Conservation (phyloP, 2,329 filamentous ascomycete genomes). For the Alternaria atra region DNA sequence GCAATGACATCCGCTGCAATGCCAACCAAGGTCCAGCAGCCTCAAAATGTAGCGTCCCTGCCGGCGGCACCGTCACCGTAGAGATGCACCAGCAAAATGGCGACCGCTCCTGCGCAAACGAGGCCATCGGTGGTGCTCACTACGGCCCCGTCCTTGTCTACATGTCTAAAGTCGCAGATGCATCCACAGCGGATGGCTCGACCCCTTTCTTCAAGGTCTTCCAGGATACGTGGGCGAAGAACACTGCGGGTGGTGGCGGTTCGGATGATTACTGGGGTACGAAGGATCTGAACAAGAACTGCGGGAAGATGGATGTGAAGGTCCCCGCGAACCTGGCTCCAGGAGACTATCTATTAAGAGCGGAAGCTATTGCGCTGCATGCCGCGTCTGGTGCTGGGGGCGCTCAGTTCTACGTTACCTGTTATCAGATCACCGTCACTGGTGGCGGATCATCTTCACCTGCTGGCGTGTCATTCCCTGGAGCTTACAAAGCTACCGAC, state of each 20-base stretch:
- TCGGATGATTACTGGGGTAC: conserved; percentile 61
- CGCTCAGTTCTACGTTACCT: conserved; percentile 57
- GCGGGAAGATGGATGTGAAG: conserved; percentile 59
- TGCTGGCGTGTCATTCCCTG: conserved; percentile 60
- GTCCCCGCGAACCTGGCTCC: conserved; percentile 63
- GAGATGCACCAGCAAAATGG: conserved; percentile 61
- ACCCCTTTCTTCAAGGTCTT: conserved; percentile 67
- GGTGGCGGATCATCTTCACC: conserved; percentile 61
- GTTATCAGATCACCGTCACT: conserved; percentile 68
- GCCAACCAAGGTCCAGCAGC: conserved; percentile 36
- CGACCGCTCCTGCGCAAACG: conserved; percentile 61
- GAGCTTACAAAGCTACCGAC: conserved; percentile 66
- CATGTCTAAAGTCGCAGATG: conserved; percentile 54
- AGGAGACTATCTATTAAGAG: conserved; percentile 61
- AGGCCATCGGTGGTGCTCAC: conserved; percentile 47
- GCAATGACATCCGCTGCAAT: conserved; percentile 62
- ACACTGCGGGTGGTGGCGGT: conserved; percentile 49
- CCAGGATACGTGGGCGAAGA: conserved; percentile 61
- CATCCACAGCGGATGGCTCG: conserved; percentile 61
- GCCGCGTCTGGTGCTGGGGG: conserved; percentile 57
- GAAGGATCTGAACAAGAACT: conserved; percentile 58
- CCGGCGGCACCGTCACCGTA: conserved; percentile 58
- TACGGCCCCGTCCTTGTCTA: conserved; percentile 51
- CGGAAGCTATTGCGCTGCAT: conserved; percentile 68
- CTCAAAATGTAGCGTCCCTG: conserved; percentile 57